Evolutionary conservation across 305 asterid species (phyloP).

Genomic region (Fraxinus floribunda): DNA sequence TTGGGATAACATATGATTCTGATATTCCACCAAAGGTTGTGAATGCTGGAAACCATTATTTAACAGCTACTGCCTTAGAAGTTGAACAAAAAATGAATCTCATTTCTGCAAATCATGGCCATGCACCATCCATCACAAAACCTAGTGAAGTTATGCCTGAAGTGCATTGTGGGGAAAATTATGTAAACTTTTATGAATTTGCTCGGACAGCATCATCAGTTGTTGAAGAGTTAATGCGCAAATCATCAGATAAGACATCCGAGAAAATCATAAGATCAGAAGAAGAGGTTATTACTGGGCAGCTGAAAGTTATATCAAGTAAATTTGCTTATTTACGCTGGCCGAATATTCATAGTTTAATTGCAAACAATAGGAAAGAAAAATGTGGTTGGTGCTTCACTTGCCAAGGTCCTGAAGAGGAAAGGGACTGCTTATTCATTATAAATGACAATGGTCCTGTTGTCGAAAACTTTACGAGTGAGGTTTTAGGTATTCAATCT

Average conservation of each 20-base stretch:
- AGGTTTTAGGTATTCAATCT: slow-evolving; percentile 48
- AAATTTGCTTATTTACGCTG: slow-evolving; percentile 58
- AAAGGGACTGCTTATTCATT: slow-evolving; percentile 64
- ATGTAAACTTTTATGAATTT: slow-evolving; percentile 67
- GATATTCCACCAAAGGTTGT: slow-evolving; percentile 38
- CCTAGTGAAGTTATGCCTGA: slow-evolving; percentile 26
- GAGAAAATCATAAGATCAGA: slow-evolving; percentile 43
- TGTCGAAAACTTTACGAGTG: slow-evolving; percentile 51
- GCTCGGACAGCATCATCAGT: slow-evolving; percentile 59
- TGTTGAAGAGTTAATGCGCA: slow-evolving; percentile 51
- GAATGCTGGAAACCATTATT: slow-evolving; percentile 32
- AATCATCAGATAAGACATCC: slow-evolving; percentile 51
- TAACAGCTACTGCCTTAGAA: slow-evolving; percentile 20
- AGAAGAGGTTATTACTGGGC: slow-evolving; percentile 60
- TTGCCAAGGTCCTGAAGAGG: slow-evolving; percentile 66
- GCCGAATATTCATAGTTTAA: slow-evolving; percentile 51
- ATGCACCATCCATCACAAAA: slow-evolving; percentile 19
- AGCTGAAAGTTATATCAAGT: slow-evolving; percentile 62
- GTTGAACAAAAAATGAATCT: slow-evolving; percentile 30
- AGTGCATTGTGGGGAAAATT: slow-evolving; percentile 36
- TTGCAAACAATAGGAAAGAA: slow-evolving; percentile 53
- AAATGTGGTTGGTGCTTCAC: slow-evolving; percentile 92
- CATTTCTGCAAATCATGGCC: slow-evolving; percentile 28
- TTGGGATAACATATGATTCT: slow-evolving; percentile 36
- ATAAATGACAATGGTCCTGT: slow-evolving; percentile 51